These are phyloP conservation scores for Meyerozyma elateridarum DNA, from an alignment of 1,139 yeast species.

Conservation along the genomic window DNA sequence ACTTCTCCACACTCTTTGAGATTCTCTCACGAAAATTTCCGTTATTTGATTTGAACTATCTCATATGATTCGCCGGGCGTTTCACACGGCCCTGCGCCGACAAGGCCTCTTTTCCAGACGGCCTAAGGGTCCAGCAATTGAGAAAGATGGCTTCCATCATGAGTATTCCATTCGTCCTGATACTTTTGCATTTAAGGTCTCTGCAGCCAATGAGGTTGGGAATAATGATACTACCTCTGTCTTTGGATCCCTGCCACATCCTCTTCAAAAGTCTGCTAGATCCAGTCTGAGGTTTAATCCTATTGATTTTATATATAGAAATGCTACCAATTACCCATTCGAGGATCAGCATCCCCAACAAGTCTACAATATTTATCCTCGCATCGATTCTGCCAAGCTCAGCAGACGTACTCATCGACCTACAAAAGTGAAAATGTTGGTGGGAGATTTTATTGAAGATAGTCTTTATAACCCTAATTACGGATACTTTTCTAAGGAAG, in stretches of 20 bases:
- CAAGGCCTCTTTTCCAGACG: no score
- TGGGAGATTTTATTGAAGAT: conserved; percentile 80
- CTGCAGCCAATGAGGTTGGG: conserved; percentile 22
- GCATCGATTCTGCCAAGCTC: conserved; percentile 42
- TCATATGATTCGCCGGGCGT: no score
- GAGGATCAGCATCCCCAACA: conserved; percentile 35
- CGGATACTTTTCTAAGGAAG: conserved; percentile 78
- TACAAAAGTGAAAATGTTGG: conserved; percentile 58
- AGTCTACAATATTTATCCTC: conserved; percentile 36
- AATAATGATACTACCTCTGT: conserved; percentile 6
- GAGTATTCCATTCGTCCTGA: conserved; percentile 48
- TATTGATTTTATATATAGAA: conserved; percentile 35
- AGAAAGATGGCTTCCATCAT: conserved; percentile 30
- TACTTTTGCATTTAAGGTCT: conserved; percentile 43
- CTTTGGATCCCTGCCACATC: conserved; percentile 16
- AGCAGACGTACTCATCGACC: conserved; percentile 51
- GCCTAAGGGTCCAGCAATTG: conserved; percentile 7
- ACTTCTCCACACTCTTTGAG: no score
- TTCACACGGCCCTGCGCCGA: no score
- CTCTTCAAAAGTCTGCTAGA: conserved; percentile 22
- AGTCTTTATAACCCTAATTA: conserved; percentile 76
- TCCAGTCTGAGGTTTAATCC: conserved; percentile 21
- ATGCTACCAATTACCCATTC: conserved; percentile 45
- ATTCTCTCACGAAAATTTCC: no score
- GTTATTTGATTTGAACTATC: no score